Evolutionary conservation across 2,329 filamentous ascomycete genomes (phyloP).

Genomic region (Epicoccum sorghinum): DNA sequence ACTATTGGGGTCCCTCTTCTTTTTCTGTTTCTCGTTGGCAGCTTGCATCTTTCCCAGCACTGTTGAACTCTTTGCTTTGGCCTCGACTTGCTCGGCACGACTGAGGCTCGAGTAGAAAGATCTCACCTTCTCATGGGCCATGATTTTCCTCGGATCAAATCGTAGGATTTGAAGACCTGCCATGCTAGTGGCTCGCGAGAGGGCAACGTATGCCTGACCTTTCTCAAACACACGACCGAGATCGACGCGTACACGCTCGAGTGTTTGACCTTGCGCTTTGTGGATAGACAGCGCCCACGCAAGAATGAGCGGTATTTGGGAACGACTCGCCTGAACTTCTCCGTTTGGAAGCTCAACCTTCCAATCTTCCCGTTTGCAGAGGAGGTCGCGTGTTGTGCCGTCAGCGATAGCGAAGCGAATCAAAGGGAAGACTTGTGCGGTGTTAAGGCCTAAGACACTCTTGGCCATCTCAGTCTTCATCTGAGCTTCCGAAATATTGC

Average conservation of each 20-base stretch:
- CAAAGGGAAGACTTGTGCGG: constrained; percentile 72
- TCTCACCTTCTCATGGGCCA: constrained; percentile 88
- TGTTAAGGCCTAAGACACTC: constrained; percentile 54
- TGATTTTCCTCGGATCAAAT: constrained; percentile 89
- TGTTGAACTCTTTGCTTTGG: constrained; percentile 40
- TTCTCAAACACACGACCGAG: constrained; percentile 93
- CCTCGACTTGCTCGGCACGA: constrained; percentile 63
- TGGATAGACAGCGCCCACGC: constrained; percentile 98
- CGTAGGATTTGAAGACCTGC: constrained; percentile 84
- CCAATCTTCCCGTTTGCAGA: constrained; percentile 89
- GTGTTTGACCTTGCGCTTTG: constrained; percentile 94
- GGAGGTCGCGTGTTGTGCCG: constrained; percentile 74
- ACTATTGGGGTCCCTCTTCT: not conserved
- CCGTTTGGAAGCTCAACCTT: constrained; percentile 97
- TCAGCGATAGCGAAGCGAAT: constrained; percentile 84
- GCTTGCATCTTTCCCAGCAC: constrained; percentile 40
- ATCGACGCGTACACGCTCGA: constrained; percentile 93
- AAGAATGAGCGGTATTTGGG: constrained; percentile 79
- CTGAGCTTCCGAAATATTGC: constrained; percentile 50
- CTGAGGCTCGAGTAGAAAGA: constrained; percentile 85
- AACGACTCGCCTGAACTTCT: constrained; percentile 86
- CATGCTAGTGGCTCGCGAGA: constrained; percentile 90
- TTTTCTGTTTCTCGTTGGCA: constrained; percentile 22
- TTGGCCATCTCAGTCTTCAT: constrained; percentile 56
- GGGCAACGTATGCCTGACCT: constrained; percentile 94